Conservation (phyloP, 257 asterid species). For the Solanum chilense region DNA sequence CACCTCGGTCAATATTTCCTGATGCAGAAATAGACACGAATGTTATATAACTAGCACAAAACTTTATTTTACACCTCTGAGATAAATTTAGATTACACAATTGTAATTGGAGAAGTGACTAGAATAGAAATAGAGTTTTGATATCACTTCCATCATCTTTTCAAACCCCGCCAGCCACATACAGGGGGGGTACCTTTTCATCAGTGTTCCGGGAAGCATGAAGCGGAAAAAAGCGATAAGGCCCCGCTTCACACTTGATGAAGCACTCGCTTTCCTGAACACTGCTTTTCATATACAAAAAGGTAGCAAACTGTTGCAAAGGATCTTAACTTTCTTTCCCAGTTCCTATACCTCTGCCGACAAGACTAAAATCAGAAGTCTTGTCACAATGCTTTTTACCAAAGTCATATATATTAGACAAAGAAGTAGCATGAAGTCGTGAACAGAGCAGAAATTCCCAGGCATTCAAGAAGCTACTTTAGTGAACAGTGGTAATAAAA, state of each 20-base stretch:
- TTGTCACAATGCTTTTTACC: no score
- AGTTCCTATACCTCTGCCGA: background rate
- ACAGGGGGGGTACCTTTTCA: background rate
- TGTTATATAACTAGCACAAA: background rate
- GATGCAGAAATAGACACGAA: slow-evolving; percentile 2
- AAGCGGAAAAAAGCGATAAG: no score
- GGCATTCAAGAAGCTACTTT: background rate
- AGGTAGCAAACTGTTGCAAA: background rate
- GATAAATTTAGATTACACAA: background rate
- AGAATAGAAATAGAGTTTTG: background rate
- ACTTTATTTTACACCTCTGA: background rate
- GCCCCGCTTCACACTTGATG: no score
- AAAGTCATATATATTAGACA: background rate
- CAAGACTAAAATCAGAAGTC: background rate
- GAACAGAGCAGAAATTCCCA: background rate
- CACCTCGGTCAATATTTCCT: slow-evolving; percentile 90
- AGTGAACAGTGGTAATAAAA: background rate
- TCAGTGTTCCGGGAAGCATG: no score
- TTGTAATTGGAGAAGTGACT: background rate
- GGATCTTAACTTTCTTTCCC: background rate
- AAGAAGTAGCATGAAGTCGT: background rate
- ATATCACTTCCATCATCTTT: background rate
- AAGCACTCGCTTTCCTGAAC: no score
- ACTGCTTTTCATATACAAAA: background rate
- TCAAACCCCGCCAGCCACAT: background rate